These are phyloP conservation scores for Pyricularia sp. DNA, from an alignment of 2,329 filamentous ascomycete species.

Conservation along the genomic window DNA sequence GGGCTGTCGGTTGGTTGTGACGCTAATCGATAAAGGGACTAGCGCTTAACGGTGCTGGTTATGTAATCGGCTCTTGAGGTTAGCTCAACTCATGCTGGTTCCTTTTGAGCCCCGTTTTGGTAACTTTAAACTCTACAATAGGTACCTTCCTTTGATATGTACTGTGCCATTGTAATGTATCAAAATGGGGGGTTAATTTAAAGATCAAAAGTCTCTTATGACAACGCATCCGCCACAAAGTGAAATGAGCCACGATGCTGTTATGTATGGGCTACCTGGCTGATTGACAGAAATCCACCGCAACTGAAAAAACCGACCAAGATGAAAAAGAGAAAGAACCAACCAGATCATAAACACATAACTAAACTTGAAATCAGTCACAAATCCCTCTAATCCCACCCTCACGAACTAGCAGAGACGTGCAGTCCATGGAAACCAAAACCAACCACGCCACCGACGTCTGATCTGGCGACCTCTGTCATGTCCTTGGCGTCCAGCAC, in stretches of 20 bases:
- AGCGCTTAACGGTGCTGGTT: not conserved
- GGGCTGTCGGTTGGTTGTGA: not conserved
- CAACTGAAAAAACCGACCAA: not conserved
- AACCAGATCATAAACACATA: not conserved
- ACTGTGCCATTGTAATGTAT: too few relatives aligned
- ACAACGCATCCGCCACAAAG: not conserved
- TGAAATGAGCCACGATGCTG: not conserved
- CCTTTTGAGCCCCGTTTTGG: not conserved
- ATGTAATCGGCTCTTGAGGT: not conserved
- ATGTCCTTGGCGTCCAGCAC: constrained; percentile 55
- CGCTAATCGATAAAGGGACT: not conserved
- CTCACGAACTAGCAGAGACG: not conserved
- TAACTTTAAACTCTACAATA: too few relatives aligned
- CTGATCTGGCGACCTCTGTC: constrained; percentile 54
- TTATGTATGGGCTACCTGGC: not conserved
- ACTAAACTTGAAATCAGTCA: not conserved
- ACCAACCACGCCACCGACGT: constrained; percentile 48
- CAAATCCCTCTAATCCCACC: not conserved
- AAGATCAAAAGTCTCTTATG: not conserved
- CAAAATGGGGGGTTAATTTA: too few relatives aligned
- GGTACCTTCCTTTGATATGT: too few relatives aligned
- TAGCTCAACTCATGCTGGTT: not conserved
- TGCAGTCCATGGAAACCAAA: constrained; percentile 59
- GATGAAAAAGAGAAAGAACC: not conserved
- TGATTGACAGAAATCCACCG: not conserved